These are phyloP conservation scores for Colletotrichum higginsianum DNA, from an alignment of 2,329 filamentous ascomycete genomes.

Conservation along the genomic window DNA sequence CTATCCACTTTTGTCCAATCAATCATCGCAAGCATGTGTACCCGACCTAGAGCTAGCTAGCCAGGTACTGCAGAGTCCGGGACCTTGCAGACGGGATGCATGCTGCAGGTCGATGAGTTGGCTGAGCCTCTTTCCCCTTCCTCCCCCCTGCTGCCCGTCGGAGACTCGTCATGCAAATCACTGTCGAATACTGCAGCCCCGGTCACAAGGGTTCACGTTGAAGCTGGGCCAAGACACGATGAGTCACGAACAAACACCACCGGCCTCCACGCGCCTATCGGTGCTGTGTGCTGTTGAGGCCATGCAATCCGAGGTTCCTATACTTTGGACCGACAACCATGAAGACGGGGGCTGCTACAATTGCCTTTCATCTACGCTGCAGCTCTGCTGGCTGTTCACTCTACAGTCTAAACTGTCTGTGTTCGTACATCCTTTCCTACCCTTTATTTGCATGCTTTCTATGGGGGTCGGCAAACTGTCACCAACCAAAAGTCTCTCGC, in stretches of 20 bases:
- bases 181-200: neutral
- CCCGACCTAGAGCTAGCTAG: too few relatives aligned
- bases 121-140: neutral
- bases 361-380: neutral
- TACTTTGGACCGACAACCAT: neutral
- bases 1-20: conserved; percentile 16
- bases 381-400: neutral
- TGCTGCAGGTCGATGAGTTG: conserved; percentile 1
- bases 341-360: neutral
- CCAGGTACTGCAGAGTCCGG: neutral
- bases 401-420: too few relatives aligned
- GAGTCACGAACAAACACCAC: conserved; percentile 9
- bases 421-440: neutral
- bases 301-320: neutral
- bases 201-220: neutral
- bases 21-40: neutral
- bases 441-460: neutral
- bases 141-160: neutral
- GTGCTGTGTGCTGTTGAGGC: neutral
- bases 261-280: neutral
- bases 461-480: neutral
- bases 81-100: conserved; percentile 15
- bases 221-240: conserved; percentile 10
- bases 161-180: neutral
- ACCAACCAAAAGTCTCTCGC: neutral